Base-by-base conservation (phyloP, 495 filamentous ascomycete genomes). In the Xylaria venustula region DNA sequence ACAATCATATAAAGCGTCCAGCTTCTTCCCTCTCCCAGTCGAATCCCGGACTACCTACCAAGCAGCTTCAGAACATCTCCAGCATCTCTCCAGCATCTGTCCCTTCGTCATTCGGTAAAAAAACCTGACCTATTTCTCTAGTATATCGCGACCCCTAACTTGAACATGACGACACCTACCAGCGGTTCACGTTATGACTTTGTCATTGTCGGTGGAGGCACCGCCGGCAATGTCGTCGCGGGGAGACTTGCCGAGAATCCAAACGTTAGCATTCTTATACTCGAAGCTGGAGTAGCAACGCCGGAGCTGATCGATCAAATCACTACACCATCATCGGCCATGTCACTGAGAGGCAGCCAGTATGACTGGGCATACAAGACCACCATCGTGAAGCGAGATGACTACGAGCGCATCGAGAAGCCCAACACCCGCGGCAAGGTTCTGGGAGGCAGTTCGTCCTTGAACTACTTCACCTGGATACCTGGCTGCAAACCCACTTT, bases 311-410 rank as follows among this genome's bases (percentile, higher is more conserved):
- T 85, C 73, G 85, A 86, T 58, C 72, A 85, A 23, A 67, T 82
- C 64, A 85, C 82, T 2, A 80, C 81, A 22, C 81, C 84, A 0
- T 83, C 79, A 62, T 62, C 75, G 5, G 83, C 81, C 3, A 78
- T 85, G 25, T 73, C 83, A 44, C 75, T 81, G 40, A 79, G 84
- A 37, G 77, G 79, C 51, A 79, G 84, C 58, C 84, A 86, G 62
- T 74, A 82, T 53, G 85, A 88, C 72, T 88, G 84, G 85, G 75
- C 69, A 1, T 87, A 85, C 75, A 86, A 88, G 73, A 83, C 83
- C 0, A 85, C 82, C 26, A 81, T 88, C 77, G 79, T 88, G 71
- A 78, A 85, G 54, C 78, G 83, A 7, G 78, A 79, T 15, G 85
- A 87, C 57, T 87, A 87, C 65, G 79, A 79, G 53, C 82, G 85